A percentile compares a stretch with the other conserved stretches of the same genome.
These are phyloP conservation scores for Leishmania mexicana DNA, from an alignment of 208 protist genomes.

Conservation along the genomic window DNA sequence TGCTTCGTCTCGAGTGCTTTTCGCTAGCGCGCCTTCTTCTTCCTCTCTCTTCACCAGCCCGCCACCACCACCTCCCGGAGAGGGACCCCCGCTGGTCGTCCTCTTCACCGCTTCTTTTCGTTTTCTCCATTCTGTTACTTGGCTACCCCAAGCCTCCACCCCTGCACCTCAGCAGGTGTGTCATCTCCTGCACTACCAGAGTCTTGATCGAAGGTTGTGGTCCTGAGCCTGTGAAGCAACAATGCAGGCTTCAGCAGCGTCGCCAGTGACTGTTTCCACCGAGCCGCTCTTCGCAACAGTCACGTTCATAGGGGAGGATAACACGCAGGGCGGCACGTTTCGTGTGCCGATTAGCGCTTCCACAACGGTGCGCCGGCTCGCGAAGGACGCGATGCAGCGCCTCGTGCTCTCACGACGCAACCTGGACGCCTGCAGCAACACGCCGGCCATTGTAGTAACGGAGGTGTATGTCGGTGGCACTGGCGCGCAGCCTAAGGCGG, in stretches of 20 bases:
- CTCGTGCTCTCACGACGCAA: conserved; percentile 53
- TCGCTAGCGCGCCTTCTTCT: not conserved
- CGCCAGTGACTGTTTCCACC: not conserved
- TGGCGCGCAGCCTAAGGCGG: conserved; percentile 46
- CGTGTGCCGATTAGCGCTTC: conserved; percentile 72
- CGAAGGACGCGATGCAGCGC: conserved; percentile 84
- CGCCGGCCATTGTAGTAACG: conserved; percentile 50
- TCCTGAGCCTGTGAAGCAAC: not conserved
- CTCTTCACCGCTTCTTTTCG: not conserved
- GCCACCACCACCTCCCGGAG: not conserved
- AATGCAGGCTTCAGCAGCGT: conserved; percentile 3
- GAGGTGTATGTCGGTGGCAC: conserved; percentile 75
- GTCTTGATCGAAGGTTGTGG: not conserved
- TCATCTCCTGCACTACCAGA: not conserved
- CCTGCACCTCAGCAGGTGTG: not conserved
- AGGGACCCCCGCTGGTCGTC: not conserved
- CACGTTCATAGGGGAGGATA: conserved; percentile 54
- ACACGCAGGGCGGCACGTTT: conserved; percentile 43
- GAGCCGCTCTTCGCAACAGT: conserved; percentile 84
- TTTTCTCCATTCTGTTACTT: not conserved
- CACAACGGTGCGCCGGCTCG: conserved; percentile 76
- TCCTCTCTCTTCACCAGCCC: not conserved
- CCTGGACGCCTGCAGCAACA: conserved; percentile 10
- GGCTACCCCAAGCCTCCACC: not conserved
- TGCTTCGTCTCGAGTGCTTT: not conserved